Conservation (phyloP, 208 protist species). For the Leptomonas pyrrhocoris region DNA sequence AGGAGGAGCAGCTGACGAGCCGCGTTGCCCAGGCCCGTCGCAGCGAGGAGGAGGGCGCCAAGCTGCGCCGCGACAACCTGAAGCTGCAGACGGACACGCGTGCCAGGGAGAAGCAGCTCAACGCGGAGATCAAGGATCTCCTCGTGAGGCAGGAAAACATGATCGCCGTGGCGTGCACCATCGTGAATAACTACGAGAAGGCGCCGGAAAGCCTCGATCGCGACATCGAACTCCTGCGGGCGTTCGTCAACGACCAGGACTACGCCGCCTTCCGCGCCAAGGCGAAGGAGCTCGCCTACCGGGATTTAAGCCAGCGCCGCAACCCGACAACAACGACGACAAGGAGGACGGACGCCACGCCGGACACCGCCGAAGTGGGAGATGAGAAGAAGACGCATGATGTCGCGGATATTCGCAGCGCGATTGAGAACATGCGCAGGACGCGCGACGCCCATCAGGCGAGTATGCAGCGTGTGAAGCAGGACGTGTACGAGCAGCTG, state of each 20-base stretch:
- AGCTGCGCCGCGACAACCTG: constrained; percentile 41
- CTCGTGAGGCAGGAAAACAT: constrained; percentile 32
- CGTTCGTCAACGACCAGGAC: constrained; percentile 29
- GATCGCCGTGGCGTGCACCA: constrained; percentile 8
- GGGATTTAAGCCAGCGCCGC: constrained; percentile 5
- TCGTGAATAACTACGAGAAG: constrained; percentile 13
- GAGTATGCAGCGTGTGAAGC: constrained; percentile 30
- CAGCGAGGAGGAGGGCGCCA: constrained; percentile 39
- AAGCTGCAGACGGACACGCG: constrained; percentile 29
- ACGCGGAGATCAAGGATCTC: constrained; percentile 27
- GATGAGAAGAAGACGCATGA: constrained; percentile 12
- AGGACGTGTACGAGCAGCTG: constrained; percentile 37
- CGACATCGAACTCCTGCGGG: constrained; percentile 32
- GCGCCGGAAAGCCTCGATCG: constrained; percentile 11
- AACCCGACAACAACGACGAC: neutral
- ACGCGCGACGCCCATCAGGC: constrained; percentile 25
- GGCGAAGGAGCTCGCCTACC: constrained; percentile 28
- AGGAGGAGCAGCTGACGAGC: constrained; percentile 30
- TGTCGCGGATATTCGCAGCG: constrained; percentile 22
- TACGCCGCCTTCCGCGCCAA: constrained; percentile 24
- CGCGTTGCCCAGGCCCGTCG: constrained; percentile 39
- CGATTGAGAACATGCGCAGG: constrained; percentile 24
- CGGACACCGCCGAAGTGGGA: neutral
- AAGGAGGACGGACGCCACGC: neutral
- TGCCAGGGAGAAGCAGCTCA: constrained; percentile 23